Percentiles rank a stretch among this genome's conserved stretches.
Evolutionary conservation across 2,329 filamentous ascomycete species (phyloP).

Genomic region (Diaporthe ampelina): DNA sequence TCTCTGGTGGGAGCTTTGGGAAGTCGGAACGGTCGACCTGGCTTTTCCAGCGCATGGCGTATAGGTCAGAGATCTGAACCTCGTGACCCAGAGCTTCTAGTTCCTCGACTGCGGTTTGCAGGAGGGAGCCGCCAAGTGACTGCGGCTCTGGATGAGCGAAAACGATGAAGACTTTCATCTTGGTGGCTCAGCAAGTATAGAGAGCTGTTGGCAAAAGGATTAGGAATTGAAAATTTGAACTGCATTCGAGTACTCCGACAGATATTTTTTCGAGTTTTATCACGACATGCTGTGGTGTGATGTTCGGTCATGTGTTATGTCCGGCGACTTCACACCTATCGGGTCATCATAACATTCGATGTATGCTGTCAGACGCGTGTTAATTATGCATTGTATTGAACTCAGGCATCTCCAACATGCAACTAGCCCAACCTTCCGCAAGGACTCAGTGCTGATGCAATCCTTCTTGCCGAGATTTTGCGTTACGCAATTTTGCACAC

Average conservation of each 20-base stretch:
- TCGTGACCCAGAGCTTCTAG: conserved; percentile 1
- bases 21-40: conserved; percentile 10
- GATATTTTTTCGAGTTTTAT: too few relatives aligned
- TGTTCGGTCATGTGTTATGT: not conserved
- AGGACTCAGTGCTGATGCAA: not conserved
- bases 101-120: not conserved
- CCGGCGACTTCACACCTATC: not conserved
- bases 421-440: not conserved
- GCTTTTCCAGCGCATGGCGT: conserved; percentile 7
- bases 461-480: not conserved
- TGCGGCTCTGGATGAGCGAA: conserved; percentile 14
- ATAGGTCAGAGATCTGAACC: conserved; percentile 4
- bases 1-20: not conserved
- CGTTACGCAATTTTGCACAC: not conserved
- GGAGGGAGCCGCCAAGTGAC: conserved; percentile 1
- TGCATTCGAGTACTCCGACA: too few relatives aligned
- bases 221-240: not conserved
- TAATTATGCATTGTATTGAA: not conserved
- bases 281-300: not conserved
- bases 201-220: not conserved
- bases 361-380: not conserved
- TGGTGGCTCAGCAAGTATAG: not conserved
- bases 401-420: not conserved
- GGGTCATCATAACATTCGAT: not conserved
- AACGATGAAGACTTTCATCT: conserved; percentile 15